Evolutionary conservation across 371 early-diverging fungal species (phyloP).

Genomic region (Lichtheimia corymbifera): DNA sequence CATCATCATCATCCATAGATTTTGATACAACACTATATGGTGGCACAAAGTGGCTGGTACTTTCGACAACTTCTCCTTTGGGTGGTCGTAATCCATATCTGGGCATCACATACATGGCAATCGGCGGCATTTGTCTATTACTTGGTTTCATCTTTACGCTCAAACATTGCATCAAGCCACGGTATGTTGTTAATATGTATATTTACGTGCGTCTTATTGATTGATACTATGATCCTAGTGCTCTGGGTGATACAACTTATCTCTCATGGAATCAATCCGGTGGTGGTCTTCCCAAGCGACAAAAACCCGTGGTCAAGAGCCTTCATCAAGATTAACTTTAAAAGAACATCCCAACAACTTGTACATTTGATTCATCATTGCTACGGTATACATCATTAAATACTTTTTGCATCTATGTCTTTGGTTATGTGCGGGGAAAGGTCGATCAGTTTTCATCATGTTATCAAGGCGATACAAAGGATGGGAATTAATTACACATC

Average conservation of each 20-base stretch:
- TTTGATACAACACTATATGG: constrained; percentile 80
- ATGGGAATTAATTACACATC: no score
- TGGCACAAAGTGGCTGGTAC: constrained; percentile 91
- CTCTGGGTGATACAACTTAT: constrained; percentile 91
- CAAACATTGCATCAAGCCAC: constrained; percentile 86
- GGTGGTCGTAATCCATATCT: constrained; percentile 96
- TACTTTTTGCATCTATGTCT: no score
- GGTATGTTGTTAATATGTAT: constrained; percentile 62
- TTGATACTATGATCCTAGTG: constrained; percentile 43
- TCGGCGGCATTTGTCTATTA: constrained; percentile 82
- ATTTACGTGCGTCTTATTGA: no score
- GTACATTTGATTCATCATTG: no score
- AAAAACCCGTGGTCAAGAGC: constrained; percentile 20
- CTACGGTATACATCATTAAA: no score
- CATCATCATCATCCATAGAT: constrained; percentile 41
- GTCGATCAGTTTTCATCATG: no score
- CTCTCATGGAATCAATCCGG: constrained; percentile 93
- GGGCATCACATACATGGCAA: constrained; percentile 90
- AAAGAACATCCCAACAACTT: no score
- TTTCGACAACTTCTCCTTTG: constrained; percentile 88
- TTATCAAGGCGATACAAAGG: no score
- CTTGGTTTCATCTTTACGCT: constrained; percentile 85
- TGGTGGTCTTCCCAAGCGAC: constrained; percentile 27
- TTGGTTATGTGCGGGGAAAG: no score
- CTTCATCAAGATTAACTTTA: constrained; percentile 28